Evolutionary conservation across 2,329 filamentous ascomycete genomes (phyloP).

Genomic region (Colletotrichum sp.): DNA sequence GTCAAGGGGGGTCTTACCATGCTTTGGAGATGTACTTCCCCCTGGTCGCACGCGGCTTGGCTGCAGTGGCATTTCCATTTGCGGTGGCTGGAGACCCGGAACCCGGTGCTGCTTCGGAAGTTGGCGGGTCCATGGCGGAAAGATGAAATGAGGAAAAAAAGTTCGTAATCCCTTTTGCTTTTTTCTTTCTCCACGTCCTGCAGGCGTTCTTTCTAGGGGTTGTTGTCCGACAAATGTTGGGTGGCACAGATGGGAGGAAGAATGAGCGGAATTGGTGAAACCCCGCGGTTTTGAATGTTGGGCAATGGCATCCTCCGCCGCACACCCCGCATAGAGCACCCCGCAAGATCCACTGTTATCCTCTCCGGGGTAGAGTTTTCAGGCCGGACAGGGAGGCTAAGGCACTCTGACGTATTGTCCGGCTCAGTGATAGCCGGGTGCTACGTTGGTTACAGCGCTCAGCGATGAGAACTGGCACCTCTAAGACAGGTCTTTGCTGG

Average conservation of each 20-base stretch:
- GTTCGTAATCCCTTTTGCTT: not conserved
- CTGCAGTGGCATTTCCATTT: not conserved
- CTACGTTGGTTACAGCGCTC: not conserved
- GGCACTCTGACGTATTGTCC: not conserved
- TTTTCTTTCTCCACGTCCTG: not conserved
- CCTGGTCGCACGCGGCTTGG: not conserved
- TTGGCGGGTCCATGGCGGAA: not conserved
- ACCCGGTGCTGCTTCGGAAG: not conserved
- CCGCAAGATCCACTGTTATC: not conserved
- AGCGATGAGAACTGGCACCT: not conserved
- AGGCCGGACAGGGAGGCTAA: not conserved
- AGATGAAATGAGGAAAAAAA: not conserved
- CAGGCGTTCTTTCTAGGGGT: not conserved
- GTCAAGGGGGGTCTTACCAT: not conserved
- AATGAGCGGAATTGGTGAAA: not conserved
- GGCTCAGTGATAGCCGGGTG: not conserved
- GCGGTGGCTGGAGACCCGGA: not conserved
- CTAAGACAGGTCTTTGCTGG: not conserved
- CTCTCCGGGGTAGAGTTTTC: not conserved
- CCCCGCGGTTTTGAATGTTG: not conserved
- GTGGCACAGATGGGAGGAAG: not conserved
- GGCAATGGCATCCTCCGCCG: not conserved
- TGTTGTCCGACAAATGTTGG: not conserved
- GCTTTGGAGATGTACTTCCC: constrained; percentile 19
- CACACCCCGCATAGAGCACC: not conserved